Evolutionary conservation across 2,329 filamentous ascomycete genomes (phyloP).

Genomic region (Colletotrichum noveboracense): DNA sequence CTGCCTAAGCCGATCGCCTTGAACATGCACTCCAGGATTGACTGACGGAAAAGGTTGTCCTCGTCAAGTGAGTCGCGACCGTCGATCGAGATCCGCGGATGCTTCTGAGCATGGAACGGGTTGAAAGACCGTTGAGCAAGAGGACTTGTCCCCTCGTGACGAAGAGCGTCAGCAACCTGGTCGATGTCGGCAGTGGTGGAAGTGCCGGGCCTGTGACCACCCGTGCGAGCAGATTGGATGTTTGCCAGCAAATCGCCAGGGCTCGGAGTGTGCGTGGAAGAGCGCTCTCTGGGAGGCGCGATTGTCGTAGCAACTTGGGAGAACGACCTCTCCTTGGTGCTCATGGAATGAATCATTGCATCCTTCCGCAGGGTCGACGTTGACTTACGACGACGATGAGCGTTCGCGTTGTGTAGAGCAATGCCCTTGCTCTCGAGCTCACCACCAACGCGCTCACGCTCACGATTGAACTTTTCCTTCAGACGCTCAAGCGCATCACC

Average conservation of each 20-base stretch:
- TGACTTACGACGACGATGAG: slow-evolving; percentile 71
- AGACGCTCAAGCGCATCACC: slow-evolving; percentile 82
- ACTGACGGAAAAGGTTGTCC: slow-evolving; percentile 85
- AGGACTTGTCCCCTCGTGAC: slow-evolving; percentile 46
- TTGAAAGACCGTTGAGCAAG: slow-evolving; percentile 57
- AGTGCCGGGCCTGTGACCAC: slow-evolving; percentile 48
- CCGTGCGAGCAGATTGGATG: slow-evolving; percentile 70
- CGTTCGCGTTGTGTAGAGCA: slow-evolving; percentile 83
- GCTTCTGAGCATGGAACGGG: slow-evolving; percentile 60
- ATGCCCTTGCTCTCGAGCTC: slow-evolving; percentile 92
- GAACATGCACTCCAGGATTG: slow-evolving; percentile 93
- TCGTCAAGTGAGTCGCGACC: slow-evolving; percentile 86
- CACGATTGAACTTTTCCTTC: slow-evolving; percentile 90
- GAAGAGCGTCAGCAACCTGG: slow-evolving; percentile 32
- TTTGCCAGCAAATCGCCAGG: slow-evolving; percentile 84
- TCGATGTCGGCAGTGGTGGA: slow-evolving; percentile 31
- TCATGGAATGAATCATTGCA: slow-evolving; percentile 72
- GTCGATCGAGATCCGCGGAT: slow-evolving; percentile 59
- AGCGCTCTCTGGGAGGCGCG: slow-evolving; percentile 44
- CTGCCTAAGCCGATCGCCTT: slow-evolving; percentile 86
- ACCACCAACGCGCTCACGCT: slow-evolving; percentile 79
- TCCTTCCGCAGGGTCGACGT: slow-evolving; percentile 81
- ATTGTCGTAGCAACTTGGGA: slow-evolving; percentile 47
- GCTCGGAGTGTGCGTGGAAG: slow-evolving; percentile 57
- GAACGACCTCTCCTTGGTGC: slow-evolving; percentile 47